Percentiles rank a stretch among this genome's conserved stretches.
Conservation (phyloP, 2,329 filamentous ascomycete species). For the Seiridium cupressi region DNA sequence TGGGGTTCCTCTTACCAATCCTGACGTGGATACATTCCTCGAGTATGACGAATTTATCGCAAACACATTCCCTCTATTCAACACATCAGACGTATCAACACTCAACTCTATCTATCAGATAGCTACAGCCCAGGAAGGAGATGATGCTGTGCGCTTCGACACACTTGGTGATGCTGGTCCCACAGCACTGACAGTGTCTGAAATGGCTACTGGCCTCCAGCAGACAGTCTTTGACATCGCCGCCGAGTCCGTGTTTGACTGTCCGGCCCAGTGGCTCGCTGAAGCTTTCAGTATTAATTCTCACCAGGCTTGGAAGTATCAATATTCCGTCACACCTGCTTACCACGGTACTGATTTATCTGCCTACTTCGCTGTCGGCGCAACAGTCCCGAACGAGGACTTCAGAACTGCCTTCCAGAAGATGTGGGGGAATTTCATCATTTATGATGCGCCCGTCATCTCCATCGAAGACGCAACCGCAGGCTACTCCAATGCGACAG, state of each 20-base stretch:
- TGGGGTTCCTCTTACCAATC: slow-evolving; percentile 15
- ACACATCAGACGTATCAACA: not conserved
- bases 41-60: not conserved
- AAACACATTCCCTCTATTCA: not conserved
- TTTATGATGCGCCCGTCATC: slow-evolving; percentile 34
- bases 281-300: slow-evolving; percentile 13
- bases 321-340: slow-evolving; percentile 42
- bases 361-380: slow-evolving; percentile 28
- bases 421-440: slow-evolving; percentile 47
- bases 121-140: not conserved
- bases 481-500: slow-evolving; percentile 26
- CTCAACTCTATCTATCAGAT: not conserved
- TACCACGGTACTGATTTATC: slow-evolving; percentile 36
- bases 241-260: slow-evolving; percentile 54
- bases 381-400: slow-evolving; percentile 17
- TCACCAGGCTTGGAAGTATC: slow-evolving; percentile 41
- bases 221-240: slow-evolving; percentile 41
- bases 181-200: not conserved
- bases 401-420: slow-evolving; percentile 36
- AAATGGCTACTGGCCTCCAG: not conserved
- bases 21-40: not conserved
- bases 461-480: slow-evolving; percentile 26
- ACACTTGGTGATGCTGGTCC: not conserved
- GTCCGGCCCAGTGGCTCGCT: slow-evolving; percentile 43
- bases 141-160: not conserved